phyloP scores from a whole-genome alignment of 306 rosid species.

The Hippophae rhamnoides region DNA sequence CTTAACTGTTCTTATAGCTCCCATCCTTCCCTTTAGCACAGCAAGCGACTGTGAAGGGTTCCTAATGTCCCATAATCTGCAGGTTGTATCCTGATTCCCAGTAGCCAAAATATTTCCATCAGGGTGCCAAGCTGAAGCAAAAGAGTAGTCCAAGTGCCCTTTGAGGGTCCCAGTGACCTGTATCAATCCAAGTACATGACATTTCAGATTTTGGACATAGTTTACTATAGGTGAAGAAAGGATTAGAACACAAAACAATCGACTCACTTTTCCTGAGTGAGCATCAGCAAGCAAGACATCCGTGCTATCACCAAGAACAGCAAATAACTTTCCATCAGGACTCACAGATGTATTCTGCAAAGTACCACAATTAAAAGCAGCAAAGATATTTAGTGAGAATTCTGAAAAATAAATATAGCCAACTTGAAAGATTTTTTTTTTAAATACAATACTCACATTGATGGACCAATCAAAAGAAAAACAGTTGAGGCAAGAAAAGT shows the following conservation, averaged over 20 bases:
- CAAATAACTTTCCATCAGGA: conserved; percentile 73
- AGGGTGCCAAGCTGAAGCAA: conserved; percentile 97
- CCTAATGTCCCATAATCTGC: conserved; percentile 93
- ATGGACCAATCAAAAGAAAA: conserved; percentile 88
- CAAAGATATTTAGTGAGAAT: background rate
- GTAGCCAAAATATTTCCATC: conserved; percentile 76
- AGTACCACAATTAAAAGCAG: conserved; percentile 3
- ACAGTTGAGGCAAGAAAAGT: conserved; percentile 46
- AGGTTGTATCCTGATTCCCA: conserved; percentile 93
- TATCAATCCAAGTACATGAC: background rate
- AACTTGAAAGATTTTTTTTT: conserved; percentile 4
- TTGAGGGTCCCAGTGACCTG: conserved; percentile 52
- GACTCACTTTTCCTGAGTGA: conserved; percentile 54
- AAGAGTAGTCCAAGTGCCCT: conserved; percentile 89
- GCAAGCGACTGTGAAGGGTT: conserved; percentile 62
- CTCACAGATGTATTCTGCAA: conserved; percentile 64
- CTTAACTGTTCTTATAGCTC: conserved; percentile 70
- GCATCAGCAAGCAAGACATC: conserved; percentile 77
- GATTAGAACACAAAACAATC: background rate
- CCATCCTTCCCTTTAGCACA: conserved; percentile 86
- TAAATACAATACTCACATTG: conserved; percentile 54
- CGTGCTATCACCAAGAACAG: conserved; percentile 77
- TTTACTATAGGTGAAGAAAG: background rate
- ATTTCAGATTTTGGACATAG: background rate
- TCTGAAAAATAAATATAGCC: background rate